Evolutionary conservation across 805 yeast species (phyloP), one percentile per base, ranked within the genome.

Genomic region (Martiniozyma abietophila): DNA sequence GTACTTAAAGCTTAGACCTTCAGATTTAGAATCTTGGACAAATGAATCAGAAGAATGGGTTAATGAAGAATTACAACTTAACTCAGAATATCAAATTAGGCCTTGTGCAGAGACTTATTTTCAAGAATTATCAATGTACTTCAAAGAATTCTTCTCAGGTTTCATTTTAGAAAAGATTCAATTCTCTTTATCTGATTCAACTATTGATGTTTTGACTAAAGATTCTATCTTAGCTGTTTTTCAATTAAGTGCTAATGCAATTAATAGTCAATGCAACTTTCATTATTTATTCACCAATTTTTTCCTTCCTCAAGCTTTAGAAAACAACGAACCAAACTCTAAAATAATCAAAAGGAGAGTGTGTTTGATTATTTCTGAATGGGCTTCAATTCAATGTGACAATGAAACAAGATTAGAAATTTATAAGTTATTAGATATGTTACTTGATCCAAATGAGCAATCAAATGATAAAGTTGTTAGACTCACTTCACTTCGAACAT

Each of bases 1-100:
- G 73, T 88, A 84, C 54, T 63, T 92, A 42, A 71, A 79, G 36
- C 56, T 88, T 31, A 72, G 76, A 39, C 85, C 89, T 1, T 55
- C 69, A 2, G 96, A 88, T 51, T 54, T 89, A 31, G 94, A 82
- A 46, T 62, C 73, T 25, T 92, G 97, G 97, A 53, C 65, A 9
- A 54, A 69, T 12, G 95, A 86, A 40, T 96, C 97, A 0, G 97
- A 86, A 53, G 96, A 85, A 53, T 92, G 94, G 84, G 76, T 82
- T 15, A 76, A 77, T 43, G 95, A 85, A 49, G 94, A 86, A 45
- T 60, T 78, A 38, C 69, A 76, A 32, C 62, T 74, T 5, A 77
- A 80, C 50, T 85, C 83, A 76, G 96, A 88, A 50, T 84, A 64
- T 52, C 88, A 82, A 51, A 67, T 86, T 9, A 65, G 94, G 37